phyloP scores from a whole-genome alignment of 2,329 filamentous ascomycete species.

The Raffaelea ambrosiae region DNA sequence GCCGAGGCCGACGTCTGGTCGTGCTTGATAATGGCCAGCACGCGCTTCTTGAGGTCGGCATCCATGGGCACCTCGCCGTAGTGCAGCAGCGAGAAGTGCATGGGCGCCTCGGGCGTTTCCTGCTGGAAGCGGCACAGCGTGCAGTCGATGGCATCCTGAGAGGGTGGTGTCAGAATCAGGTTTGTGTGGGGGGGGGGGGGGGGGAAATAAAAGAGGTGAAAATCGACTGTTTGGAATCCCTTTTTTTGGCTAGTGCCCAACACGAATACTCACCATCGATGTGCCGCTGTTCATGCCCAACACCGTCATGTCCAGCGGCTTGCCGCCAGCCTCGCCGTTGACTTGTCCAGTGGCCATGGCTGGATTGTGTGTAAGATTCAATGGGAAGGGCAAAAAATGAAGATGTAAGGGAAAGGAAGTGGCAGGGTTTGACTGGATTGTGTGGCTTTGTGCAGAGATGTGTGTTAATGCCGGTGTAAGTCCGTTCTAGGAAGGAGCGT shows the following conservation, averaged over 20 bases:
- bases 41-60: conserved; percentile 42
- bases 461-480: no score
- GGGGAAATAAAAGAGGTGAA: background rate
- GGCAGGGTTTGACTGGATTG: no score
- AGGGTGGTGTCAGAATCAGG: background rate
- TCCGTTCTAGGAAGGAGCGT: no score
- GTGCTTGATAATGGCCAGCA: conserved; percentile 48
- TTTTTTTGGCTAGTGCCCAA: no score
- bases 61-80: conserved; percentile 49
- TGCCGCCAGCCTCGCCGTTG: conserved; percentile 9
- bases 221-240: no score
- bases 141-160: conserved; percentile 51
- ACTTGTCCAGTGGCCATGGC: background rate
- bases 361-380: background rate
- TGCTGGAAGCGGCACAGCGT: conserved; percentile 49
- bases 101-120: conserved; percentile 37
- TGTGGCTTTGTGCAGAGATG: no score
- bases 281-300: conserved; percentile 47
- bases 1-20: conserved; percentile 44
- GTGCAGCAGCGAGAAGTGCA: conserved; percentile 49
- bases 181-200: background rate
- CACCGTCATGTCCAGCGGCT: conserved; percentile 39
- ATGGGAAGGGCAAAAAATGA: no score
- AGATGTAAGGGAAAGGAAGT: no score
- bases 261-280: conserved; percentile 28